phyloP scores from a whole-genome alignment of 768 basidiomycete species.

The Baorangia bicolor region DNA sequence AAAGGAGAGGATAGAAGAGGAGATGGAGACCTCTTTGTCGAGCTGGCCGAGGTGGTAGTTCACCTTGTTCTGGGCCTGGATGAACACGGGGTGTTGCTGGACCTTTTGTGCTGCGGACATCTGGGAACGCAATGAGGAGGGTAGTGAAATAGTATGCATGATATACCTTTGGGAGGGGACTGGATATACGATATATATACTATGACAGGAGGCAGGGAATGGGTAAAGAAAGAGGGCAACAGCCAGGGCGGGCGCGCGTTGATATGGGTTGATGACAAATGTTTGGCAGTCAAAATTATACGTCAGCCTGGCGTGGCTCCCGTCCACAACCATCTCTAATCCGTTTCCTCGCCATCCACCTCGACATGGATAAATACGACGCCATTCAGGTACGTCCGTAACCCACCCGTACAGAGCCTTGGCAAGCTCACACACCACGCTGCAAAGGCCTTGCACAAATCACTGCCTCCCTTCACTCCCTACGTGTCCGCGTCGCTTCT shows the following conservation, averaged over 20 bases:
- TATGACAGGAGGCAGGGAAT: background rate
- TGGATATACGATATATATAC: constrained; percentile 16
- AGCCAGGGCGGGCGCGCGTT: constrained; percentile 24
- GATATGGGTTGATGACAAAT: constrained; percentile 59
- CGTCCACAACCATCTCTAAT: background rate
- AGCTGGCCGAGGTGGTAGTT: constrained; percentile 82
- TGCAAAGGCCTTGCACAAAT: constrained; percentile 57
- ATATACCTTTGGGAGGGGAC: constrained; percentile 3
- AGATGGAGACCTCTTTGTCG: constrained; percentile 85
- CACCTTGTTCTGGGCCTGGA: constrained; percentile 83
- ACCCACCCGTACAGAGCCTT: background rate
- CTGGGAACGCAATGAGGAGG: constrained; percentile 22
- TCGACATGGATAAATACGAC: constrained; percentile 55
- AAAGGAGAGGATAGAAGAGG: background rate
- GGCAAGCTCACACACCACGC: constrained; percentile 9
- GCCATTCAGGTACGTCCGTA: constrained; percentile 48
- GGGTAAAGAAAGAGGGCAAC: constrained; percentile 27
- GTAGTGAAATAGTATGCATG: background rate
- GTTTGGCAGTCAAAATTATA: constrained; percentile 48
- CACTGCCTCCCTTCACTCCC: constrained; percentile 71
- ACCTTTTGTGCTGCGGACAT: constrained; percentile 84
- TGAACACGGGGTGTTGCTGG: constrained; percentile 83
- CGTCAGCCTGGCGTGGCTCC: constrained; percentile 38
- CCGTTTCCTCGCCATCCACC: background rate
- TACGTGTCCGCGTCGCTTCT: constrained; percentile 64